These are phyloP conservation scores for Gossypium davidsonii DNA, from an alignment of 441 rosid genomes.

Conservation along the genomic window DNA sequence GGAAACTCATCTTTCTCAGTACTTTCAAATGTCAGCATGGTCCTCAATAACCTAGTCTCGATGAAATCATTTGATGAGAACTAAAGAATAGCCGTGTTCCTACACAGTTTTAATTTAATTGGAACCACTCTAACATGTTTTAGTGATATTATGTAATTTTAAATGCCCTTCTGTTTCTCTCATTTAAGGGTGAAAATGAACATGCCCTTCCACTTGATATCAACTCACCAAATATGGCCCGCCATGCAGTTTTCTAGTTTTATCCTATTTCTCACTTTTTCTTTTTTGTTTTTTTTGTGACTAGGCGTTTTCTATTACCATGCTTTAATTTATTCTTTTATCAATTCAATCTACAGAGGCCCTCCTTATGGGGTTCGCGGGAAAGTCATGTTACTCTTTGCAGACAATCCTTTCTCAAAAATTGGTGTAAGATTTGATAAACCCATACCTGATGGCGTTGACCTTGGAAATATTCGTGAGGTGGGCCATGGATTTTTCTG, in stretches of 20 bases:
- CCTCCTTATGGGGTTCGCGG: conserved; percentile 58
- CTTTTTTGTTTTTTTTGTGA: background rate
- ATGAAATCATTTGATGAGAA: background rate
- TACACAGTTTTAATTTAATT: background rate
- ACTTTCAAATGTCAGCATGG: background rate
- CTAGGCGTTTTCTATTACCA: background rate
- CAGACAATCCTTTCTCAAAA: conserved; percentile 61
- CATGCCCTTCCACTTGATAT: background rate
- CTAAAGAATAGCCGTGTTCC: background rate
- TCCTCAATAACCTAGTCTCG: background rate
- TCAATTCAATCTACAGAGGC: conserved; percentile 39
- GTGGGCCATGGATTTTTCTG: conserved; percentile 64
- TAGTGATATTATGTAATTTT: background rate
- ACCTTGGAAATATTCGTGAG: conserved; percentile 64
- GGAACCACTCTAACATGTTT: conserved; percentile 5
- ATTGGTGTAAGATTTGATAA: conserved; percentile 70
- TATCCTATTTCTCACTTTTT: background rate
- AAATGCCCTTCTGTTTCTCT: background rate
- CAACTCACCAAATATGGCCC: background rate
- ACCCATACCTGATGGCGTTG: conserved; percentile 60
- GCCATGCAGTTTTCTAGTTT: background rate
- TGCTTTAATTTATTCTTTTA: conserved; percentile 18
- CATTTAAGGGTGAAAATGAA: background rate
- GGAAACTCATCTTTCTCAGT: background rate
- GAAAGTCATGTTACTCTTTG: conserved; percentile 48